Base-by-base conservation (phyloP, 139 green algal genomes). In the Tetradesmus obliquus region DNA sequence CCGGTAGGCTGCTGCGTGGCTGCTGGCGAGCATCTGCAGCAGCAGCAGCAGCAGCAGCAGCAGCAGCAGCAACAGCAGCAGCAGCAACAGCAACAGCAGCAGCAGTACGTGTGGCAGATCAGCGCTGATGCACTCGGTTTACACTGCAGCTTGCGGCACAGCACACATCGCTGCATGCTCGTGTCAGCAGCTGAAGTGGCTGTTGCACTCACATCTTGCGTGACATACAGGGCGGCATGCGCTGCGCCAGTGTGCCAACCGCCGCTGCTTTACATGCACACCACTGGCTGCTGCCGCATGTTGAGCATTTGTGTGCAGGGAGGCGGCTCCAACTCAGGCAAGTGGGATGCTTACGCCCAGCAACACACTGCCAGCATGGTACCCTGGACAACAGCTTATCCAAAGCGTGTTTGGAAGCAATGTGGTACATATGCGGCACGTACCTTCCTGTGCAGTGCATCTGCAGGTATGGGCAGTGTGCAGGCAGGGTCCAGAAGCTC, bases 1-100 rank as follows among this genome's bases (percentile, higher is more conserved):
- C 2, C 55, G 8, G 72, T 91, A 91, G 20, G 54, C 55, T 57
- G 87, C 12, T 24, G 87, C 87, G 24, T 74, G 55, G n/a, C 74
- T 85, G 87, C 87, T 72, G 19, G 74, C 55, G 7, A 91, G 72
- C 13, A 91, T 74, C 87, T 91, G 90, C 72, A 71, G 71, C 87
- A 86, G 53, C 72, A 79, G 54, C 60, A 19, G 32, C 32, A 45
- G 32, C 32, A 45, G 32, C 72, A 7, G 72, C 17, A 32, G 72
- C 15, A 13, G 89, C 58, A 55, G 55, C 84, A 89, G 55, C 84
- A 89, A 2, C 84, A 83, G 12, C 9, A 22, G 32, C 72, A 7
- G 32, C 32, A 45, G 32, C 32, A 45, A 45, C 32, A 45, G 32
- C 32, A 45, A 45, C 32, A 45, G 32, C 32, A 45, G 32, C 32